Evolutionary conservation across 768 basidiomycete genomes (phyloP).

Genomic region (Boletus tylopilopsis): DNA sequence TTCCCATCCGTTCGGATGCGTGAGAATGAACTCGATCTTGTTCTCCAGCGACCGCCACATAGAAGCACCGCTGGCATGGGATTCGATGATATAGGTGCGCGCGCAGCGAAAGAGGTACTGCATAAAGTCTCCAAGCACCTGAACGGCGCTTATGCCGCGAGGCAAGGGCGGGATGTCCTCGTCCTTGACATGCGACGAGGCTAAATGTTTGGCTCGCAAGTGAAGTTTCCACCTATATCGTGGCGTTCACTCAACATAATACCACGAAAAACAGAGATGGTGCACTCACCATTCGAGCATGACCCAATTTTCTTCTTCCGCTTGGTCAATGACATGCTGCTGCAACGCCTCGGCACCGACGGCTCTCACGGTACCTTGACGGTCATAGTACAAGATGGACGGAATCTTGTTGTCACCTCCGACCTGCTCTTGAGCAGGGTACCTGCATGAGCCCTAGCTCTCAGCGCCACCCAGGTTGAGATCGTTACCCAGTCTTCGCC

Average conservation of each 20-base stretch:
- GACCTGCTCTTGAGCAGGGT: slow-evolving; percentile 44
- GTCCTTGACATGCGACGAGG: slow-evolving; percentile 20
- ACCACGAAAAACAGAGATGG: neutral
- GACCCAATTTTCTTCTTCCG: slow-evolving; percentile 2
- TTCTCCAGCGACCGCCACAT: slow-evolving; percentile 4
- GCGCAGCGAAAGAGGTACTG: slow-evolving; percentile 23
- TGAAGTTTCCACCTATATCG: slow-evolving; percentile 26
- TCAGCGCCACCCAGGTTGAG: neutral
- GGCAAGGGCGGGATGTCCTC: slow-evolving; percentile 23
- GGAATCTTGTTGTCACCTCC: slow-evolving; percentile 48
- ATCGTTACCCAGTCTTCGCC: neutral
- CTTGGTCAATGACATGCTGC: slow-evolving; percentile 1
- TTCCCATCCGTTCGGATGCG: slow-evolving; percentile 8
- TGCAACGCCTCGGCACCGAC: slow-evolving; percentile 37
- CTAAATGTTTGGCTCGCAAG: slow-evolving; percentile 28
- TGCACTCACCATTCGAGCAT: slow-evolving; percentile 2
- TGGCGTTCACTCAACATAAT: too few relatives aligned
- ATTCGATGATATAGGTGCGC: slow-evolving; percentile 20
- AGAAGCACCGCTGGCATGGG: slow-evolving; percentile 24
- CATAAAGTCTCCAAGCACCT: slow-evolving; percentile 27
- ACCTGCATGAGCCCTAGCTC: slow-evolving; percentile 26
- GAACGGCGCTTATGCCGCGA: slow-evolving; percentile 12
- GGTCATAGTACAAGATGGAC: slow-evolving; percentile 45
- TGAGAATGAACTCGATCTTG: slow-evolving; percentile 3
- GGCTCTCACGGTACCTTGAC: slow-evolving; percentile 35